These are phyloP conservation scores for Asterella californica DNA, from an alignment of 225 moss, liverwort and hornwort genomes.

Conservation along the genomic window DNA sequence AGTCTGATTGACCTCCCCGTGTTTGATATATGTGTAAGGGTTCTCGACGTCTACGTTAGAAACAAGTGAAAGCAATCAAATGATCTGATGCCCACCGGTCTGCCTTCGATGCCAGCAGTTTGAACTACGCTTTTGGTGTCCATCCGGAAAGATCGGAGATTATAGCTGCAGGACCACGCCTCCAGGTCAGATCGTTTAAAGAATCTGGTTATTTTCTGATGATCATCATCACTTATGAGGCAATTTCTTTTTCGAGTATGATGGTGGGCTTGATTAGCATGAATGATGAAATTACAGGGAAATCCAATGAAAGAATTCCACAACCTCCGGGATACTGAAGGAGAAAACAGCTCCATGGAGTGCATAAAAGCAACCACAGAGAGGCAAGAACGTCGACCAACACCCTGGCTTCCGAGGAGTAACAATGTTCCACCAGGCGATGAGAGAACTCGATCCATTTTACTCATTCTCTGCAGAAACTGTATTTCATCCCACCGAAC, in stretches of 20 bases:
- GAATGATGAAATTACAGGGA: not conserved
- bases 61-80: not conserved
- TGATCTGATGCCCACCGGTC: slow-evolving; percentile 9
- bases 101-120: slow-evolving; percentile 27
- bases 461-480: slow-evolving; percentile 32
- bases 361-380: slow-evolving; percentile 30
- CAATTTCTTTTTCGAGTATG: too few species aligned
- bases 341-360: slow-evolving; percentile 31
- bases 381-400: slow-evolving; percentile 28
- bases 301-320: not conserved
- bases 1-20: not conserved
- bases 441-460: slow-evolving; percentile 33
- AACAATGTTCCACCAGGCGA: slow-evolving; percentile 29
- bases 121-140: slow-evolving; percentile 32
- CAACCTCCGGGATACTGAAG: slow-evolving; percentile 34
- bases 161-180: slow-evolving; percentile 21
- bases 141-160: slow-evolving; percentile 19
- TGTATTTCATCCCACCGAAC: not conserved
- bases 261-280: not conserved
- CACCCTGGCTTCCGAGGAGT: slow-evolving; percentile 23
- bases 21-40: not conserved
- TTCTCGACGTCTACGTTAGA: not conserved
- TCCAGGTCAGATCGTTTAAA: not conserved
- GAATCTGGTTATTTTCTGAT: not conserved
- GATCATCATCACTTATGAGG: not conserved